Conservation (phyloP, 306 rosid genomes). For the Ammopiptanthus mongolicus region DNA sequence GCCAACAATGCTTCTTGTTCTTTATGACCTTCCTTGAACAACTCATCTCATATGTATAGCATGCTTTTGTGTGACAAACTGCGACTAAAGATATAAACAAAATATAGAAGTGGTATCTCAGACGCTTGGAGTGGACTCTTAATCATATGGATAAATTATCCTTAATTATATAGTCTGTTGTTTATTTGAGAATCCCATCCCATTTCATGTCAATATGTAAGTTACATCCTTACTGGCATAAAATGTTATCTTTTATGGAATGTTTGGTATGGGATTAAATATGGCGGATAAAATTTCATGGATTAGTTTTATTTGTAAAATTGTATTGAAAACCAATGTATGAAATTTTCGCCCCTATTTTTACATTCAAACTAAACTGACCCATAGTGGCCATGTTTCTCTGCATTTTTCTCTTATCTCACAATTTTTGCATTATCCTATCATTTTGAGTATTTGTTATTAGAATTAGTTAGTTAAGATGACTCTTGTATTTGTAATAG, state of each 20-base stretch:
- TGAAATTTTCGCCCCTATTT: too few species aligned
- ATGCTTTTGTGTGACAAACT: constrained; percentile 5
- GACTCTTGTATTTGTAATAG: neutral
- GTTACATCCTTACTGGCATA: neutral
- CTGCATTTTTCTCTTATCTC: neutral
- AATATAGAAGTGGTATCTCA: neutral
- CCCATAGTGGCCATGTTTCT: neutral
- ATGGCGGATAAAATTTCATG: too few species aligned
- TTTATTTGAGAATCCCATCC: neutral
- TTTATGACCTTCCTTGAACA: neutral
- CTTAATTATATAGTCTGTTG: neutral
- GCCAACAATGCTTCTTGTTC: constrained; percentile 15
- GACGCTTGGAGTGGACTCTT: too few species aligned
- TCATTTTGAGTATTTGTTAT: neutral
- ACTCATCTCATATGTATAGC: neutral
- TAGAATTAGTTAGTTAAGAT: neutral
- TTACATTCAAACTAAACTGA: too few species aligned
- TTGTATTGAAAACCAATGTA: too few species aligned
- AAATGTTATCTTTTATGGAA: neutral
- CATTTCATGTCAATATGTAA: neutral
- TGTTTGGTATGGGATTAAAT: too few species aligned
- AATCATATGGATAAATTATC: neutral
- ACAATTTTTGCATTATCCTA: neutral
- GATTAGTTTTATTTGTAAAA: too few species aligned
- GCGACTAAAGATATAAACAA: neutral